Base-by-base conservation (phyloP, 1,139 yeast genomes). In the Ogataea hybrid region DNA sequence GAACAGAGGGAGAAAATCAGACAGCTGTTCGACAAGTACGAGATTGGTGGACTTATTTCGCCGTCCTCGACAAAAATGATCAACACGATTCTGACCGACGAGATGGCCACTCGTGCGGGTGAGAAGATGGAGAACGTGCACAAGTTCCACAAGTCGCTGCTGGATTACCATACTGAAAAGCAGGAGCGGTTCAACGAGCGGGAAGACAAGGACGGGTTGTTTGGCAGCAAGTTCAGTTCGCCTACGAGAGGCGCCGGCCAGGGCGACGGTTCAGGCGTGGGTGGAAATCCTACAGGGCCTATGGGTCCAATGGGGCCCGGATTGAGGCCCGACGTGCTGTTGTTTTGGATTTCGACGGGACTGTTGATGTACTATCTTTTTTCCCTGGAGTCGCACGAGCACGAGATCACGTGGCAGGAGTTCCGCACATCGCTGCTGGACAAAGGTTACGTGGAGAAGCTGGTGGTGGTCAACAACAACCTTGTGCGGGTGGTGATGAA, bases 401-500 rank as follows among this genome's bases (percentile, higher is more conserved):
- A 46, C 29, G 54, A 47, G 36, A 53, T 55, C 35, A 55, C 76
- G 6, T 73, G 71, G 70, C 94, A 84, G 61, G 88, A 83, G 50
- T 84, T 84, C 64, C 75, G 81, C 53, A 71, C 79, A 8, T 71
- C 77, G 35, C 75, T 79, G 44, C 68, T 84, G 36, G 79, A 79
- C 37, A 79, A 75, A 50, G 85, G 86, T 1, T 73, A 76, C 49
- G 94, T 84, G 15, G 78, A 81, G 10, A 79, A 77, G 54, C 64
- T 84, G 42, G 65, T 75, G n/a, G 89, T 84, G 12, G 70, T 82
- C 32, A 84, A 84, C 61, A 77, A 75, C 50, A 74, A 73, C 43
- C 68, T 72, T 2, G 94, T 82, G 2, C 81, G 80, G 56, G 87
- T 86, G 4, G 75, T 79, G 43, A 65, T 85, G 48, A 81, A 83